phyloP scores from a whole-genome alignment of 352 stramenopile species.

The Phytophthora litchii region DNA sequence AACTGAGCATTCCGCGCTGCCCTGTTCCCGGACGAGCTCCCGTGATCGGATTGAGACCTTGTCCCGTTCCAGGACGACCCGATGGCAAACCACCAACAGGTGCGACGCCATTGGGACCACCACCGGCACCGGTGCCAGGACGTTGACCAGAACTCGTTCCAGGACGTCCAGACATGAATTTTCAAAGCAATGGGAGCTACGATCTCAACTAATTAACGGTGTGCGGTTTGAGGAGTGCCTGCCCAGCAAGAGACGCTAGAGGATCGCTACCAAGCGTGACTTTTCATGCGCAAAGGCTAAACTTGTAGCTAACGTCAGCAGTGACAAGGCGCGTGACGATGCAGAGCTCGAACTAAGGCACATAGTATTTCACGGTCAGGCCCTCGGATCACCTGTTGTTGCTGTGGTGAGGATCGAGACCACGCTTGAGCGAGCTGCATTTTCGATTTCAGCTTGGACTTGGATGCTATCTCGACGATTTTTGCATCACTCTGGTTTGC shows the following conservation, averaged over 20 bases:
- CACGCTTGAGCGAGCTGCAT: constrained; percentile 16
- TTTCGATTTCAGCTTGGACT: constrained; percentile 25
- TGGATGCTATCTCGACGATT: neutral
- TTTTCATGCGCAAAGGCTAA: constrained; percentile 9
- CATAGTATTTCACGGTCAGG: constrained; percentile 9
- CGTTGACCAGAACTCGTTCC: constrained; percentile 63
- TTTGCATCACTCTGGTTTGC: constrained; percentile 12
- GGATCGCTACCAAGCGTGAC: constrained; percentile 11
- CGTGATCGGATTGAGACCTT: constrained; percentile 67
- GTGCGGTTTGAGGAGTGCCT: constrained; percentile 7
- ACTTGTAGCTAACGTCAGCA: constrained; percentile 10
- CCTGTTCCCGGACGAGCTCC: constrained; percentile 56
- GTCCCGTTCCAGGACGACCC: constrained; percentile 58
- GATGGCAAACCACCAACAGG: constrained; percentile 25
- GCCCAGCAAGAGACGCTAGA: constrained; percentile 7
- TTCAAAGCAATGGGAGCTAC: neutral
- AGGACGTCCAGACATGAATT: constrained; percentile 31
- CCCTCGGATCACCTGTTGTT: neutral
- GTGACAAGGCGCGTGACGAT: constrained; percentile 18
- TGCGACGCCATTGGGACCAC: constrained; percentile 28
- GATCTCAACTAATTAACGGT: constrained; percentile 11
- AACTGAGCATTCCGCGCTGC: constrained; percentile 53
- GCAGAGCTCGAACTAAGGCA: constrained; percentile 15
- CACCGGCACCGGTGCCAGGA: constrained; percentile 57
- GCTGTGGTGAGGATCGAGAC: constrained; percentile 8